These are phyloP conservation scores for Tarenaya hassleriana DNA, from an alignment of 345 rosid species.

Conservation along the genomic window DNA sequence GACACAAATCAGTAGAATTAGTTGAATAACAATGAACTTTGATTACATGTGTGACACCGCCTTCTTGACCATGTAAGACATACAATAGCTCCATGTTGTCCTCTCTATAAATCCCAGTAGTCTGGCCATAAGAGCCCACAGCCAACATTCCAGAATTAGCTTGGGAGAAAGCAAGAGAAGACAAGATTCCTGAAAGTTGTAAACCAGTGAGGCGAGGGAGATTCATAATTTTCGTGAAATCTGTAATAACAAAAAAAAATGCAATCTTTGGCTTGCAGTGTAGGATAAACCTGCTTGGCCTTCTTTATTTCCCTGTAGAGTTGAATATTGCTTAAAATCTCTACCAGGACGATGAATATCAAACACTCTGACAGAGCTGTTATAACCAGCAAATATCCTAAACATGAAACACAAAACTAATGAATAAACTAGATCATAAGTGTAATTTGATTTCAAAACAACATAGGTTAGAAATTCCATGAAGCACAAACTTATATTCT, in stretches of 20 bases:
- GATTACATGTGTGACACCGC: conserved; percentile 92
- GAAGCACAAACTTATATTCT: too few relatives aligned
- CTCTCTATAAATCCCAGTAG: conserved; percentile 81
- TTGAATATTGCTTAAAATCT: conserved; percentile 69
- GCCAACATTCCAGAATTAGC: conserved; percentile 80
- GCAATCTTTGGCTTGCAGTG: neutral
- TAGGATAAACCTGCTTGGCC: conserved; percentile 71
- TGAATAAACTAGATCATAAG: too few relatives aligned
- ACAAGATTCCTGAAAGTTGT: conserved; percentile 60
- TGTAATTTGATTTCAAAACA: too few relatives aligned
- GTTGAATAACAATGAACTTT: conserved; percentile 11
- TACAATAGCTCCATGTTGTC: conserved; percentile 94
- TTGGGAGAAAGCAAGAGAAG: conserved; percentile 79
- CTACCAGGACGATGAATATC: conserved; percentile 96
- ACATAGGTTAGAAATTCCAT: neutral
- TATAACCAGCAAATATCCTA: conserved; percentile 92
- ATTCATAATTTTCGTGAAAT: neutral
- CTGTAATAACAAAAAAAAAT: neutral
- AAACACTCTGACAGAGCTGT: conserved; percentile 74
- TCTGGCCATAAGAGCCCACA: conserved; percentile 81
- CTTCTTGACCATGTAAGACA: conserved; percentile 92
- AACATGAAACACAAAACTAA: conserved; percentile 19
- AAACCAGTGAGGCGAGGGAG: conserved; percentile 15
- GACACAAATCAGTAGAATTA: conserved; percentile 9
- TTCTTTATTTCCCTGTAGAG: conserved; percentile 73